A percentile compares a stretch with the other conserved stretches of the same genome.
Evolutionary conservation across 1,284 basidiomycete species (phyloP).

Genomic region (Tremellales sp.): DNA sequence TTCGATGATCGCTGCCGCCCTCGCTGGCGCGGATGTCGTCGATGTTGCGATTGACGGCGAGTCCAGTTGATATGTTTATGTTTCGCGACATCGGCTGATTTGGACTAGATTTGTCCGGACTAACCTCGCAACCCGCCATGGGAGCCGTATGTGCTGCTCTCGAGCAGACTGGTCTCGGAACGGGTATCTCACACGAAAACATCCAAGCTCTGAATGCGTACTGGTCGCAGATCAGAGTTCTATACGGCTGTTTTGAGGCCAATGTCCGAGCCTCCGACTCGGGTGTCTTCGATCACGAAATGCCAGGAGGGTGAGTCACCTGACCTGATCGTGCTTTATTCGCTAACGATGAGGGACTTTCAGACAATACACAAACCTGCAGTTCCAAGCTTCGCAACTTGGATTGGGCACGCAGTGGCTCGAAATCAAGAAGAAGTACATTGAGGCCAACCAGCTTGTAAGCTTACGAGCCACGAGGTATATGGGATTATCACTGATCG

Average conservation of each 20-base stretch:
- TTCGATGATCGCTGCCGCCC: slow-evolving; percentile 92
- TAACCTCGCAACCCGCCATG: slow-evolving; percentile 99
- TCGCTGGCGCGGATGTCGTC: slow-evolving; percentile 94
- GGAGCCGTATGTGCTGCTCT: slow-evolving; percentile 90
- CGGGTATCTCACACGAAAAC: slow-evolving; percentile 95
- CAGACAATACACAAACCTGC: slow-evolving; percentile 81
- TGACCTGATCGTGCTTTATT: neutral
- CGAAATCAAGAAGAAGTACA: slow-evolving; percentile 98
- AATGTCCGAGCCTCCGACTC: slow-evolving; percentile 96
- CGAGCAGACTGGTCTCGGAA: slow-evolving; percentile 91
- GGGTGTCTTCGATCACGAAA: slow-evolving; percentile 98
- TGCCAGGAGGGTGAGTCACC: slow-evolving; percentile 77
- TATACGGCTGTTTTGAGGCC: slow-evolving; percentile 97
- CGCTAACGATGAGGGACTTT: slow-evolving; percentile 3
- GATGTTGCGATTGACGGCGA: slow-evolving; percentile 97
- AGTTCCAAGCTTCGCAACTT: slow-evolving; percentile 98
- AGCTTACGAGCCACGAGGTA: slow-evolving; percentile 34
- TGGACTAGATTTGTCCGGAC: slow-evolving; percentile 82
- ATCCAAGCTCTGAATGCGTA: slow-evolving; percentile 97
- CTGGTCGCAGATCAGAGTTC: slow-evolving; percentile 94
- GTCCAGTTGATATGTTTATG: slow-evolving; percentile 34
- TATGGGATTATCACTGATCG: neutral
- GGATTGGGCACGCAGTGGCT: slow-evolving; percentile 97
- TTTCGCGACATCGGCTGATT: neutral
- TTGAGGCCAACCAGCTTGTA: slow-evolving; percentile 89